These are phyloP conservation scores for Hanseniaspora nectarophila DNA, from an alignment of 805 yeast species.

Conservation along the genomic window DNA sequence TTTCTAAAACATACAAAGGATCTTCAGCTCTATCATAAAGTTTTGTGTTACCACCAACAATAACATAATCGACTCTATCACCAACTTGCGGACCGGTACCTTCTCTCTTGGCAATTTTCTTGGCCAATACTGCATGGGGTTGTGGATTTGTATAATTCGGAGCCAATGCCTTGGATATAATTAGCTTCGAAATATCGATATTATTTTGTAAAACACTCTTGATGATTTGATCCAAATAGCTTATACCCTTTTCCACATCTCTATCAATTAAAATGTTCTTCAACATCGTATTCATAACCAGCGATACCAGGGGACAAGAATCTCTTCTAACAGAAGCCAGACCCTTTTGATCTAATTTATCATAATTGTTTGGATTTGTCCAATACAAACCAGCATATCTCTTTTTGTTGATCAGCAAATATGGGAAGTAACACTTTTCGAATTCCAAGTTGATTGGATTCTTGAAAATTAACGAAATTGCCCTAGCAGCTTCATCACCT, in stretches of 20 bases:
- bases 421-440: slow-evolving; percentile 93
- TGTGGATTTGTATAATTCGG: slow-evolving; percentile 92
- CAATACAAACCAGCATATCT: slow-evolving; percentile 95
- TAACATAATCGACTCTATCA: slow-evolving; percentile 95
- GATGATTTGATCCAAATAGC: slow-evolving; percentile 74
- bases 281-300: slow-evolving; percentile 83
- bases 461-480: slow-evolving; percentile 64
- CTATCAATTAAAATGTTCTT: slow-evolving; percentile 76
- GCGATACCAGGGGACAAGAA: slow-evolving; percentile 87
- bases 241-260: slow-evolving; percentile 73
- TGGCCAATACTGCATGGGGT: slow-evolving; percentile 94
- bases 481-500: slow-evolving; percentile 90
- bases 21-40: slow-evolving; percentile 95
- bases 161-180: slow-evolving; percentile 84
- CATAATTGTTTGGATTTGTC: slow-evolving; percentile 85
- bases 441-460: slow-evolving; percentile 90
- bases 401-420: slow-evolving; percentile 83
- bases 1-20: slow-evolving; percentile 83
- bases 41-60: slow-evolving; percentile 68
- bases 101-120: slow-evolving; percentile 90
- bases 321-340: slow-evolving; percentile 97
- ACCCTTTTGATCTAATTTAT: slow-evolving; percentile 97
- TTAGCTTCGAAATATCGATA: slow-evolving; percentile 83
- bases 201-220: slow-evolving; percentile 83
- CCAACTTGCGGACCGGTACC: slow-evolving; percentile 97